Evolutionary conservation across 164 flowering plant species (phyloP).

Genomic region (Nelumbo lutea): DNA sequence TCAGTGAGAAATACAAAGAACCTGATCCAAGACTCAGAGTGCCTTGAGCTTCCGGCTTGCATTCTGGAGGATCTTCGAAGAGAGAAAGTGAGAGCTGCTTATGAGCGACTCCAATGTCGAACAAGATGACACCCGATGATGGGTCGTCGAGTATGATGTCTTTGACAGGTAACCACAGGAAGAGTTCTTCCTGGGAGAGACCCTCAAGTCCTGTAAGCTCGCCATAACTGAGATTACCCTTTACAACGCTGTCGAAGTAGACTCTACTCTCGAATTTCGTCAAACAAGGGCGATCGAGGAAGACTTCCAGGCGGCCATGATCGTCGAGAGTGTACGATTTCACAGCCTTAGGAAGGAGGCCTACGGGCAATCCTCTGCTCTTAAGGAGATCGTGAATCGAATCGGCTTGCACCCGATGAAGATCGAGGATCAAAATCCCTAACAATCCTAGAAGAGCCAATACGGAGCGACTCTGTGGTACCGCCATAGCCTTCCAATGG

Average conservation of each 20-base stretch:
- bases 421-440: neutral
- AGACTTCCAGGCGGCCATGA: slow-evolving; percentile 51
- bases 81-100: slow-evolving; percentile 78
- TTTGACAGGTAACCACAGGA: slow-evolving; percentile 79
- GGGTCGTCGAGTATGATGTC: slow-evolving; percentile 73
- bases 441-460: neutral
- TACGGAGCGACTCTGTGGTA: neutral
- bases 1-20: neutral
- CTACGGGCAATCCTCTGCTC: slow-evolving; percentile 62
- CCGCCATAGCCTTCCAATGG: neutral
- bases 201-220: slow-evolving; percentile 61
- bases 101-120: slow-evolving; percentile 76
- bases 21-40: slow-evolving; percentile 5
- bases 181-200: slow-evolving; percentile 76
- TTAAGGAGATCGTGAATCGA: slow-evolving; percentile 65
- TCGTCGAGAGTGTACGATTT: slow-evolving; percentile 50
- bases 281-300: slow-evolving; percentile 63
- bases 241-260: slow-evolving; percentile 54
- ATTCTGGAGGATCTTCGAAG: slow-evolving; percentile 74
- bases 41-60: slow-evolving; percentile 31
- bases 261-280: slow-evolving; percentile 70
- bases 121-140: slow-evolving; percentile 61
- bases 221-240: slow-evolving; percentile 72
- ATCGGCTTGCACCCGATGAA: slow-evolving; percentile 5
- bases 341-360: slow-evolving; percentile 61